Evolutionary conservation across 73 alveolate genomes (phyloP), one percentile per base, ranked within the genome.

Genomic region (Paramecium caudatum): DNA sequence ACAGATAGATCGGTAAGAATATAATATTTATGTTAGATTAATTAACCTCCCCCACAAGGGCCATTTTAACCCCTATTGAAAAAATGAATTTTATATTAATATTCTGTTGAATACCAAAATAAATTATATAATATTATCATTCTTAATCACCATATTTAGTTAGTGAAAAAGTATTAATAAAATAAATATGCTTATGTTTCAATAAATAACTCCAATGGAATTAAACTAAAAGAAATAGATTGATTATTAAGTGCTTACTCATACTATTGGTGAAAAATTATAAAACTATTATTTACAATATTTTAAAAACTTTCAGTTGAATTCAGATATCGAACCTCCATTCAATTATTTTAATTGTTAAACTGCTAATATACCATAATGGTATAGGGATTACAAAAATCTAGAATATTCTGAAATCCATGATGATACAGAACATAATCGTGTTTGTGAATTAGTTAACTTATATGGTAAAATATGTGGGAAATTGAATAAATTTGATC

Each of bases 371-470:
- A 55, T 5, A 27, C 80, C 46, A 23, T 55, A 21, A 21, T 27
- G 0, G 13, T 5, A 4, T 23, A 55, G 30, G 41, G 30, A 6
- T 55, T 55, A 1, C 13, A 19, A 23, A 55, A 55, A 55, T 2
- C 30, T 27, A 9, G 80, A 55, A 55, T 55, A 43, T 55, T 55
- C 80, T 55, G 80, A 55, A 55, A 27, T 55, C 80, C 43, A 4
- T 55, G 30, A 55, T 19, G 1, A 25, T 9, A 55, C 1, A 19
- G 17, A 55, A 23, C 23, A 21, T 21, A 55, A 55, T 27, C 1
- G n/a, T n/a, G n/a, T n/a, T n/a, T n/a, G n/a, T n/a, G n/a, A n/a
- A 27, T 21, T 55, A 0, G 30, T 23, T 55, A 27, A 19, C 23
- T 27, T 27, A 55, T 55, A 55, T 55, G 13, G 12, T 27, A 55